These are phyloP conservation scores for Cercospora citrullina DNA, from an alignment of 2,329 filamentous ascomycete genomes.

Conservation along the genomic window DNA sequence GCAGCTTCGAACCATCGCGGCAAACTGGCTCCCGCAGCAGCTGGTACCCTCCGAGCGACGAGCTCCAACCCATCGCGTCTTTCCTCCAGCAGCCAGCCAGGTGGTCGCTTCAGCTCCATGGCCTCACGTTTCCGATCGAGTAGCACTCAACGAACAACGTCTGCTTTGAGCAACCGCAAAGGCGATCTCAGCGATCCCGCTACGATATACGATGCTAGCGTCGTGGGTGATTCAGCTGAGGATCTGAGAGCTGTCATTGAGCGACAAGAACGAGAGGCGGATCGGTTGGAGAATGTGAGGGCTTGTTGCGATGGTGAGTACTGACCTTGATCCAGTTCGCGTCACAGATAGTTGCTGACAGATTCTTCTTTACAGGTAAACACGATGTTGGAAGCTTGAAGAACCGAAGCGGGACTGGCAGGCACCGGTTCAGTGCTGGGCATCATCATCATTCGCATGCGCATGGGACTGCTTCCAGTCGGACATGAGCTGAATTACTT, in stretches of 20 bases:
- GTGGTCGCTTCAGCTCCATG: conserved; percentile 42
- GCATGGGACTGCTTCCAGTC: conserved; percentile 17
- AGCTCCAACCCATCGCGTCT: conserved; percentile 21
- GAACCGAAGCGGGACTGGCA: conserved; percentile 20
- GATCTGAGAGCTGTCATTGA: conserved; percentile 79
- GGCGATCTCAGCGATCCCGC: conserved; percentile 29
- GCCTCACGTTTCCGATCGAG: conserved; percentile 29
- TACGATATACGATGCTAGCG: conserved; percentile 54
- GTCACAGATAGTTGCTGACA: conserved; percentile 7
- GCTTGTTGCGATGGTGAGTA: conserved; percentile 93
- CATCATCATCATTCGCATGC: conserved; percentile 18
- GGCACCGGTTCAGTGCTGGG: background rate
- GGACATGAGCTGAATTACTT: background rate
- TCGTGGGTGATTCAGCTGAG: conserved; percentile 67
- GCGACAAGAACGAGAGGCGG: conserved; percentile 70
- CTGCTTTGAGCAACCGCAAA: conserved; percentile 21
- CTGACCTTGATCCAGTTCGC: background rate
- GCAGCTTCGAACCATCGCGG: conserved; percentile 12
- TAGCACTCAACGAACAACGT: conserved; percentile 28
- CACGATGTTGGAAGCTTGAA: conserved; percentile 53
- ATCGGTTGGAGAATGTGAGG: conserved; percentile 88
- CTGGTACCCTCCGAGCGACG: conserved; percentile 10
- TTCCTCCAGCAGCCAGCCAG: conserved; percentile 38
- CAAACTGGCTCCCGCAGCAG: conserved; percentile 3
- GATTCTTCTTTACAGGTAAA: conserved; percentile 43